A percentile compares a stretch with the other conserved stretches of the same genome.
Evolutionary conservation across 352 stramenopile species (phyloP).

Genomic region (Thraustotheca clavata): DNA sequence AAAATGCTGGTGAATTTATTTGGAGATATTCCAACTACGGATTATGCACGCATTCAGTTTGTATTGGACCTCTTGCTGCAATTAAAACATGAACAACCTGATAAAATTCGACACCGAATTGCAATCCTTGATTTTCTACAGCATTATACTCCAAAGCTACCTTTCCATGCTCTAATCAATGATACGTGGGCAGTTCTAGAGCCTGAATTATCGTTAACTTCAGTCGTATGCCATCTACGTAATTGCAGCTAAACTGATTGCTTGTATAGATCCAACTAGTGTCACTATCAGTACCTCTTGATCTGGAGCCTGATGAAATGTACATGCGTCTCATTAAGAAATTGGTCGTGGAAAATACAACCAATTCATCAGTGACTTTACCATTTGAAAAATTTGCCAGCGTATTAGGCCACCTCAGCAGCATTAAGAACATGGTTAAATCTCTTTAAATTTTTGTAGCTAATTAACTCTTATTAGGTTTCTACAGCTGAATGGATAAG

Average conservation of each 20-base stretch:
- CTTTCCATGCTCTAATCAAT: constrained; percentile 58
- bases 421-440: neutral
- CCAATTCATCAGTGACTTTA: constrained; percentile 5
- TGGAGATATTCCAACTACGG: constrained; percentile 35
- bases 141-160: constrained; percentile 26
- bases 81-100: constrained; percentile 40
- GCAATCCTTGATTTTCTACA: constrained; percentile 52
- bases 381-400: constrained; percentile 8
- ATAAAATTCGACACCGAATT: constrained; percentile 53
- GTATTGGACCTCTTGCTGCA: constrained; percentile 61
- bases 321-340: constrained; percentile 70
- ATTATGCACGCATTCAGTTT: constrained; percentile 68
- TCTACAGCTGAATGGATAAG: constrained; percentile 16
- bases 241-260: neutral
- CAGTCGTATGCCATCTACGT: neutral
- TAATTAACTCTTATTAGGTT: constrained; percentile 8
- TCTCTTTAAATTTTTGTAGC: neutral
- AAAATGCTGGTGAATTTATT: constrained; percentile 26
- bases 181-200: constrained; percentile 51
- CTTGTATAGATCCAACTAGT: constrained; percentile 7
- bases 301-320: constrained; percentile 54
- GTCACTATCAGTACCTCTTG: constrained; percentile 30
- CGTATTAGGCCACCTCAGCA: constrained; percentile 6
- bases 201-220: neutral
- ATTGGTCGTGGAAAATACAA: constrained; percentile 29